Evolutionary conservation across 176 grass and related monocot species (phyloP).

Genomic region (Oryza longistaminata): DNA sequence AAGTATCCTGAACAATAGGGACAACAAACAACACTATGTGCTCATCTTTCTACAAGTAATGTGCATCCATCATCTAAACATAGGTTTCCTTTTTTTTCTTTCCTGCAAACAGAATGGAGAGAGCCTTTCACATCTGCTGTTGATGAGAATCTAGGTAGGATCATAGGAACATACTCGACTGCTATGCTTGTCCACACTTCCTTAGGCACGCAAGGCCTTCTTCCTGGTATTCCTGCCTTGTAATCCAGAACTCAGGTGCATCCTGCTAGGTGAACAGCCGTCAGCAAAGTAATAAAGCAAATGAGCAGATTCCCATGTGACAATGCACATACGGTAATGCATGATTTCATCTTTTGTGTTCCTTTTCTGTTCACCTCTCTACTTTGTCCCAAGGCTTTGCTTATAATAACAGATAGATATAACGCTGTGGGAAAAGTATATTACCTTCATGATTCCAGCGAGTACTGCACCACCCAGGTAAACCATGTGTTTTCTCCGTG

Average conservation of each 20-base stretch:
- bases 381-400: background rate
- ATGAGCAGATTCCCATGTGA: background rate
- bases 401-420: background rate
- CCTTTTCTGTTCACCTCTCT: slow-evolving; percentile 3
- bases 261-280: slow-evolving; percentile 48
- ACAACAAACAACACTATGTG: slow-evolving; percentile 19
- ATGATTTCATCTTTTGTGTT: background rate
- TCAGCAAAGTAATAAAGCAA: background rate
- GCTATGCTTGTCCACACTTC: slow-evolving; percentile 82
- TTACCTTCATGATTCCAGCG: slow-evolving; percentile 98
- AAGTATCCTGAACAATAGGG: background rate
- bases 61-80: background rate
- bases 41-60: slow-evolving; percentile 1
- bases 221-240: slow-evolving; percentile 85
- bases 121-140: background rate
- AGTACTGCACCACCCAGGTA: slow-evolving; percentile 93
- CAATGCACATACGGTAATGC: background rate
- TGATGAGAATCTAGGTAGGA: background rate
- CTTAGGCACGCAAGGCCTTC: slow-evolving; percentile 74
- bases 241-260: slow-evolving; percentile 94
- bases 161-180: background rate
- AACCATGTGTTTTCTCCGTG: slow-evolving; percentile 96
- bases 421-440: background rate
- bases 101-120: background rate
- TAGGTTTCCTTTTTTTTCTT: background rate